Evolutionary conservation across 768 basidiomycete species (phyloP).

Genomic region (Amanita jacksonii): DNA sequence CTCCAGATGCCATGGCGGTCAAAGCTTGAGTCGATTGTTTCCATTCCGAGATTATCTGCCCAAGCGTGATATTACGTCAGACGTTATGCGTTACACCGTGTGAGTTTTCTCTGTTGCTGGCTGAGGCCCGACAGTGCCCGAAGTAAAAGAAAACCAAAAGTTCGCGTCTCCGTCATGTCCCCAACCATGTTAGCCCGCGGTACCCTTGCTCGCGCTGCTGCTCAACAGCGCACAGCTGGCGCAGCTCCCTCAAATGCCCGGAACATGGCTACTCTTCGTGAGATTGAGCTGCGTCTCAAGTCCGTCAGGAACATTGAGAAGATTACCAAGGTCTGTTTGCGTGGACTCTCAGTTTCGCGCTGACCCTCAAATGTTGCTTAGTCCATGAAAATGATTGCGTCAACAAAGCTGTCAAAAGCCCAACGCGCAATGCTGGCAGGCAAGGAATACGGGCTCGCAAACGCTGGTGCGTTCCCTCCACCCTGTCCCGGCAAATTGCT

Average conservation of each 20-base stretch:
- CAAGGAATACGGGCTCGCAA: constrained; percentile 88
- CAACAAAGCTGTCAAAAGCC: constrained; percentile 92
- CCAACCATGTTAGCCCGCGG: constrained; percentile 38
- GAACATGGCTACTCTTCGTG: constrained; percentile 95
- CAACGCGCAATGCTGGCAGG: constrained; percentile 88
- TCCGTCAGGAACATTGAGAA: constrained; percentile 98
- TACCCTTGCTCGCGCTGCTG: constrained; percentile 30
- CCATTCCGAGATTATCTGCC: background rate
- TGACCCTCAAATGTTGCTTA: constrained; percentile 17
- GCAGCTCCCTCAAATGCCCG: constrained; percentile 48
- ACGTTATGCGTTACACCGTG: constrained; percentile 3
- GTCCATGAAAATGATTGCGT: constrained; percentile 99
- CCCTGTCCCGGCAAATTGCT: constrained; percentile 2
- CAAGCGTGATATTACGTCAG: constrained; percentile 1
- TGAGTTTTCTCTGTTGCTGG: constrained; percentile 2
- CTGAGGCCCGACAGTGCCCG: constrained; percentile 36
- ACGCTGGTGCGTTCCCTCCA: constrained; percentile 57
- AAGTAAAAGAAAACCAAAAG: no score
- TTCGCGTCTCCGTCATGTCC: constrained; percentile 16
- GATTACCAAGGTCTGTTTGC: constrained; percentile 83
- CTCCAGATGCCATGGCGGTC: constrained; percentile 46
- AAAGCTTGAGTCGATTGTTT: constrained; percentile 4
- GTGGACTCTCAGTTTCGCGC: background rate
- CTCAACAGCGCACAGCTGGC: constrained; percentile 25
- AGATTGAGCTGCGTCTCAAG: constrained; percentile 94